phyloP scores from a whole-genome alignment of 768 basidiomycete genomes.

The Cytidiella melzeri region DNA sequence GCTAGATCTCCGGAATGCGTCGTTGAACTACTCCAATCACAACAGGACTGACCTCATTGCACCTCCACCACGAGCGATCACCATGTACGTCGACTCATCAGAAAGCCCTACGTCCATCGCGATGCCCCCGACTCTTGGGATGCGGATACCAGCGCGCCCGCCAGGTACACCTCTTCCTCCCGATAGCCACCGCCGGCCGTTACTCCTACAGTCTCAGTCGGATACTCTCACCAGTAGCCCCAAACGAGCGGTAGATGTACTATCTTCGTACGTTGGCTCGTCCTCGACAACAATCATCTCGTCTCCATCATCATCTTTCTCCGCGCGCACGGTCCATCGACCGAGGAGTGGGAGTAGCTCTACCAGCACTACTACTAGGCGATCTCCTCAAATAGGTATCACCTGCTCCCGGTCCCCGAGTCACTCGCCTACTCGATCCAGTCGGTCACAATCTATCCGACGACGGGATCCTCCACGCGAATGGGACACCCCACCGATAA shows the following conservation, averaged over 20 bases:
- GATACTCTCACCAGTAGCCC: constrained; percentile 4
- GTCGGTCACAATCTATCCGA: constrained; percentile 12
- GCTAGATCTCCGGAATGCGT: constrained; percentile 26
- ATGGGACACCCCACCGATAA: constrained; percentile 43
- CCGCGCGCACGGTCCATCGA: constrained; percentile 10
- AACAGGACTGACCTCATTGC: constrained; percentile 52
- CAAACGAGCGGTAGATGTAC: constrained; percentile 20
- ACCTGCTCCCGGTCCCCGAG: constrained; percentile 7
- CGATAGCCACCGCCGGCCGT: constrained; percentile 8
- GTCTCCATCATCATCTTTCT: constrained; percentile 6
- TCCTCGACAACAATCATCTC: constrained; percentile 7
- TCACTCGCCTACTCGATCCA: constrained; percentile 8
- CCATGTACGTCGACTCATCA: constrained; percentile 61
- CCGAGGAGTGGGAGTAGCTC: constrained; percentile 8
- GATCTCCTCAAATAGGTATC: constrained; percentile 1
- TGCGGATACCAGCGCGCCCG: constrained; percentile 31
- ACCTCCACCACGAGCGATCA: constrained; percentile 68
- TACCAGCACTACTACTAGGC: constrained; percentile 14
- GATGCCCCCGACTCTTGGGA: constrained; percentile 67
- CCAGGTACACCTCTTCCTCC: constrained; percentile 16
- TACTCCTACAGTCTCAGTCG: constrained; percentile 3
- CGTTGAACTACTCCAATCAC: constrained; percentile 46
- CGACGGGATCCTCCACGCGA: constrained; percentile 6
- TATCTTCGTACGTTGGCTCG: constrained; percentile 19
- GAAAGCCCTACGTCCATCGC: constrained; percentile 46